Base-by-base conservation (phyloP, 257 asterid genomes). In the Capsicum baccatum region DNA sequence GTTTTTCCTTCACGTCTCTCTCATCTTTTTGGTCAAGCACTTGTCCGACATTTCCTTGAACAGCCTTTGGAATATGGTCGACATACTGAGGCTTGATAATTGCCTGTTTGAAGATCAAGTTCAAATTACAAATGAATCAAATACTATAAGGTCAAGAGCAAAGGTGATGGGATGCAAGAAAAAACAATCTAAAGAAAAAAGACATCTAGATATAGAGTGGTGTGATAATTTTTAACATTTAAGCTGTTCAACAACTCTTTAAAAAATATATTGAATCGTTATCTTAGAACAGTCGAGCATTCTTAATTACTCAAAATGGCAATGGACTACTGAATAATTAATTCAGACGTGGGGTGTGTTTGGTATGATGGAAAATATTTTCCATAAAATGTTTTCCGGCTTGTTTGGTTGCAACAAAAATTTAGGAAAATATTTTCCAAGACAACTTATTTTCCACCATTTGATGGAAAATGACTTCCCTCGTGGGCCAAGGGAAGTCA, bases 1-100 rank as follows among this genome's bases (percentile, higher is more conserved):
- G 98, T 62, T 85, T 86, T 74, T 84, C 88, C 91, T 97, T 95
- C 89, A 91, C 87, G 2, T 89, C 97, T 84, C 98, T 95, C 93
- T 97, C 99, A 76, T 97, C 98, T 88, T 97, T 97, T 88, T 97
- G 99, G 35, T 94, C 82, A 85, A 95, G 98, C 87, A 97, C 99
- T 90, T 97, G 94, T 79, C 98, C 98, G 86, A 95, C 98, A 88
- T 97, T 97, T 74, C 99, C 99, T 85, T 97, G 98, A 84, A 97
- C 99, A 48, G 98, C 99, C 90, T 92, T 97, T 19, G 99, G 99
- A 84, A 97, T 97, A 87, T 97, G 98, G 89, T 95, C 99, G 14
- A 97, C 99, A 67, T 97, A 97, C 87, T 97, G 99, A 26, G 98
- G 99, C 89, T 97, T 97, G 88, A 97, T 95, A 85, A 97, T 93